Conservation (phyloP, 441 rosid genomes). For the Adansonia rubrostipa region DNA sequence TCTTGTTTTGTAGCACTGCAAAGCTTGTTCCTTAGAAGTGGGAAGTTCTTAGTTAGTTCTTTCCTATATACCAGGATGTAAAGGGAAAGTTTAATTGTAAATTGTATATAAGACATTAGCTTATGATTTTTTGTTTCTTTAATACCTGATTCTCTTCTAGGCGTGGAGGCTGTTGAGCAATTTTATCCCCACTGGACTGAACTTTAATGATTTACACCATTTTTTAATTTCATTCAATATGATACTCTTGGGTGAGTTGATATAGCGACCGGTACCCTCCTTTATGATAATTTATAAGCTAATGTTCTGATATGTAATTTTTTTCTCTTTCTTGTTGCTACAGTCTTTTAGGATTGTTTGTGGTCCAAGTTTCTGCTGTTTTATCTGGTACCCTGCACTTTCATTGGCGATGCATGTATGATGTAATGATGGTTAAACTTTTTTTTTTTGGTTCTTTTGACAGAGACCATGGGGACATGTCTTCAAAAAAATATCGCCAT, state of each 20-base stretch:
- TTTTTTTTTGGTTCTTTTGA: not conserved
- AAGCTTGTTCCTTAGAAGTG: not conserved
- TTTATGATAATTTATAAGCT: not conserved
- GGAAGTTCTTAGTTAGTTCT: not conserved
- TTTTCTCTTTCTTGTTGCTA: not conserved
- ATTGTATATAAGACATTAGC: not conserved
- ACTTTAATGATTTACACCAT: not conserved
- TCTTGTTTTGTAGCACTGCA: not conserved
- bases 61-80: not conserved
- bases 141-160: not conserved
- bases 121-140: not conserved
- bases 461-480: constrained; percentile 99
- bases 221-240: not conserved
- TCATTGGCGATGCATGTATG: not conserved
- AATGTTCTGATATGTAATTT: not conserved
- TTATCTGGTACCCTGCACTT: not conserved
- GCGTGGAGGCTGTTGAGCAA: not conserved
- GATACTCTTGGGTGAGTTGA: not conserved
- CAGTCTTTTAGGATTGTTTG: constrained; percentile 8
- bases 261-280: not conserved
- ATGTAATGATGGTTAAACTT: constrained; percentile 7
- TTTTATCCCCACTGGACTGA: not conserved
- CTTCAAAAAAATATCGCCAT: constrained; percentile 90
- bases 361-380: not conserved
- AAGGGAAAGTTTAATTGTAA: not conserved